Evolutionary conservation across 208 protist genomes (phyloP), one percentile per base, ranked within the genome.

Genomic region (Crithidia expoeki): DNA sequence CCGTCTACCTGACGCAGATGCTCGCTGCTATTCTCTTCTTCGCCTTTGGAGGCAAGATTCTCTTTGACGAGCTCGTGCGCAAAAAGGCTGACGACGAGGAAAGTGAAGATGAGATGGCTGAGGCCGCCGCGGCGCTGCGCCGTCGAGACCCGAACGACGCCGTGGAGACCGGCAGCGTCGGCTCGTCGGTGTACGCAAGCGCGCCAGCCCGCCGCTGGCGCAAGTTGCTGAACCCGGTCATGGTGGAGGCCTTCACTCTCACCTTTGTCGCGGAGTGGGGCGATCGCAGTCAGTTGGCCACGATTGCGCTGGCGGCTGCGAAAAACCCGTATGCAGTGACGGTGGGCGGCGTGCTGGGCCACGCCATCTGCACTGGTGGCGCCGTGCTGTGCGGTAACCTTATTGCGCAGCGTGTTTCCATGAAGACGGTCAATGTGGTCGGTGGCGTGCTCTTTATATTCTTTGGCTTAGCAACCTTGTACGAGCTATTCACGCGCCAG

Each of bases 251-350:
- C 21, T 99, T 99, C 75, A 94, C 86, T 14, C 82, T 99, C 23
- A 98, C 96, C n/a, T 98, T 99, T 78, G 74, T 99, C 0, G 97
- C 97, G 21, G 97, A 99, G 85, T 98, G 96, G 96, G 97, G 97
- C n/a, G 97, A 99, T 70, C 92, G 97, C 10, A 98, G 95, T 32
- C 97, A 99, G 83, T 90, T 99, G 34, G 92, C 97, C 5, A 99
- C 97, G 27, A 98, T 98, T 59, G 91, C 94, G 11, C 80, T 98
- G 30, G 95, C 89, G 0, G 90, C 94, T 0, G 80, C 93, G 21
- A 94, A 98, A 86, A 95, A 98, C 72, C 84, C 95, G 0, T 94
- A 90, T 53, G 96, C 86, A 11, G 96, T 98, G n/a, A 98, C 96
- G 2, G 7, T 97, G 0, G 97, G 97, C 23, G 96, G 94, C 32